These are phyloP conservation scores for Smithsoniella earleae DNA, from an alignment of 163 green algal species.

Conservation along the genomic window DNA sequence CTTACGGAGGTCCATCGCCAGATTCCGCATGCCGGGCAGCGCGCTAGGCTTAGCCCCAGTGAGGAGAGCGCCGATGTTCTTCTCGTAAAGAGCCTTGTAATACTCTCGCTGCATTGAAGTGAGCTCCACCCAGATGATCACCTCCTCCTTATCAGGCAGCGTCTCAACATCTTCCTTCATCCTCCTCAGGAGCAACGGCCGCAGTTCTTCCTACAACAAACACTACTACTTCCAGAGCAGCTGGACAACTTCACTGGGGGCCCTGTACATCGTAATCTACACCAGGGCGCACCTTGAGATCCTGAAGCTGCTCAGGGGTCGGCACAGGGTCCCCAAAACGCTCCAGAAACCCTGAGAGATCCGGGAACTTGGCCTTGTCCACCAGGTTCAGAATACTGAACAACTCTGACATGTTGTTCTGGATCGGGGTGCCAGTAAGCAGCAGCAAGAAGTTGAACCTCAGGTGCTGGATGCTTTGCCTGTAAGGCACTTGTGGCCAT, in stretches of 20 bases:
- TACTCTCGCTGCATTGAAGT: constrained; percentile 72
- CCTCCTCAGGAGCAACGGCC: constrained; percentile 75
- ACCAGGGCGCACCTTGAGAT: constrained; percentile 44
- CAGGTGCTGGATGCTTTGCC: constrained; percentile 42
- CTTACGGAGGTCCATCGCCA: constrained; percentile 88
- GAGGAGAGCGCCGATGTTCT: constrained; percentile 67
- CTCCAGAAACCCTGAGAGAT: constrained; percentile 61
- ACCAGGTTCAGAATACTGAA: constrained; percentile 71
- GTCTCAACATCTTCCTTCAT: constrained; percentile 97
- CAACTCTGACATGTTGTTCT: constrained; percentile 82
- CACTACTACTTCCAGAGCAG: neutral
- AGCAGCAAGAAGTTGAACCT: constrained; percentile 68
- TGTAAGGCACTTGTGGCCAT: neutral
- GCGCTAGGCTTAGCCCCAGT: constrained; percentile 50
- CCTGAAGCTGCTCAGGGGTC: constrained; percentile 45
- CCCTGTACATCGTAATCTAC: neutral
- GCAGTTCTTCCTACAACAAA: constrained; percentile 49
- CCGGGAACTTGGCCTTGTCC: constrained; percentile 46
- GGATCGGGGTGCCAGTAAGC: constrained; percentile 85
- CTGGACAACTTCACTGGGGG: neutral
- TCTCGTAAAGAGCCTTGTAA: constrained; percentile 67
- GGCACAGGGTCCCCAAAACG: constrained; percentile 50
- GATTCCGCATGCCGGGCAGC: constrained; percentile 70
- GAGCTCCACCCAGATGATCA: constrained; percentile 91
- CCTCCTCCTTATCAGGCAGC: constrained; percentile 91